Evolutionary conservation across 495 filamentous ascomycete species (phyloP).

Genomic region (Sabuloglossum arenarium): DNA sequence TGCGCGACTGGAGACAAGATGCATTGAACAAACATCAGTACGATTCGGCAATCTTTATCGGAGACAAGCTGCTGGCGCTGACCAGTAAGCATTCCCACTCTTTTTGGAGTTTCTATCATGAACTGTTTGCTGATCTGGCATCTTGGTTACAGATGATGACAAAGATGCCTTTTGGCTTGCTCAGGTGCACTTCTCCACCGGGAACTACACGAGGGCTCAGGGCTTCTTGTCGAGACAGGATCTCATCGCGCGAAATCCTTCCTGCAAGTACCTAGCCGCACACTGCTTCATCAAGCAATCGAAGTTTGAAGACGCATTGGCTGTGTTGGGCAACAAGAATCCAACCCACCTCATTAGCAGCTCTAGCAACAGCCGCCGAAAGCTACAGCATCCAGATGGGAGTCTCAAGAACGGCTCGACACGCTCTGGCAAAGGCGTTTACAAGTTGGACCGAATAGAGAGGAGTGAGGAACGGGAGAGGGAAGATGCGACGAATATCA

Average conservation of each 20-base stretch:
- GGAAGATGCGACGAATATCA: slow-evolving; percentile 49
- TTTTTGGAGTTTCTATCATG: not conserved
- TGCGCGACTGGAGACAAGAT: slow-evolving; percentile 84
- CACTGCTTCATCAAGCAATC: slow-evolving; percentile 83
- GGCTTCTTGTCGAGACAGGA: slow-evolving; percentile 69
- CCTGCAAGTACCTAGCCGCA: slow-evolving; percentile 79
- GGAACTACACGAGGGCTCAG: slow-evolving; percentile 80
- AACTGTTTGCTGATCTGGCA: slow-evolving; percentile 2
- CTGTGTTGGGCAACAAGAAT: slow-evolving; percentile 77
- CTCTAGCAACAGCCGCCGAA: slow-evolving; percentile 38
- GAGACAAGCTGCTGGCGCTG: slow-evolving; percentile 85
- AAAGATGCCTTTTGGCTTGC: slow-evolving; percentile 88
- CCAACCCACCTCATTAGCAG: slow-evolving; percentile 65
- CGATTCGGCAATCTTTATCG: slow-evolving; percentile 87
- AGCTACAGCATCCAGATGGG: slow-evolving; percentile 23
- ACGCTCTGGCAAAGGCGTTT: slow-evolving; percentile 14
- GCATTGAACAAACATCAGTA: slow-evolving; percentile 84
- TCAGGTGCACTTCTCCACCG: slow-evolving; percentile 81
- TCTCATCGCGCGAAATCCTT: slow-evolving; percentile 56
- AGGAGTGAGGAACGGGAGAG: slow-evolving; percentile 40
- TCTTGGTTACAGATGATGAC: slow-evolving; percentile 41
- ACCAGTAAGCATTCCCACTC: slow-evolving; percentile 39
- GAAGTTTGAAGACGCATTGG: slow-evolving; percentile 72
- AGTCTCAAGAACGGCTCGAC: slow-evolving; percentile 14
- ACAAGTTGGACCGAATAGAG: slow-evolving; percentile 30